Conservation (phyloP, 1,284 basidiomycete genomes). For the Chondrostereum purpureum region DNA sequence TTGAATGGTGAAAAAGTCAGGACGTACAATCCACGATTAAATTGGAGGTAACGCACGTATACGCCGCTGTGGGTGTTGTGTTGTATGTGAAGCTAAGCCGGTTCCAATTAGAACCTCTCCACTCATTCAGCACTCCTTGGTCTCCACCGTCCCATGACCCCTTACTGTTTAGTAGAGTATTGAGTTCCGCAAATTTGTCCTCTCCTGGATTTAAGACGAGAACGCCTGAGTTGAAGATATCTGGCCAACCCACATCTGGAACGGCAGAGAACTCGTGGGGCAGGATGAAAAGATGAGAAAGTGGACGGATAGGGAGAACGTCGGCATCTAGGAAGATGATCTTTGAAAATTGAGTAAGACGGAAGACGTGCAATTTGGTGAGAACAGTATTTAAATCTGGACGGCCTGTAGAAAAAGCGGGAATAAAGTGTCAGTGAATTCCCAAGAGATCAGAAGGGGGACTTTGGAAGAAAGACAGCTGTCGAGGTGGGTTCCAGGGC, state of each 20-base stretch:
- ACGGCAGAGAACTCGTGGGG: slow-evolving; percentile 80
- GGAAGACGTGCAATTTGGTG: slow-evolving; percentile 94
- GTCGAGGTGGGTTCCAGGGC: neutral
- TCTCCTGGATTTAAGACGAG: slow-evolving; percentile 81
- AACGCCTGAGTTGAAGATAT: slow-evolving; percentile 97
- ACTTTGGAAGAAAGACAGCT: neutral
- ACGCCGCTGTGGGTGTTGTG: slow-evolving; percentile 94
- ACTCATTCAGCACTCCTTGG: slow-evolving; percentile 94
- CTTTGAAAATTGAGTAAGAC: slow-evolving; percentile 81
- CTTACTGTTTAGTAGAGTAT: slow-evolving; percentile 59
- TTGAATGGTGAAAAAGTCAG: too few species aligned
- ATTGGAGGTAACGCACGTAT: slow-evolving; percentile 66
- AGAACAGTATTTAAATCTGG: slow-evolving; percentile 88
- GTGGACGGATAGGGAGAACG: slow-evolving; percentile 80
- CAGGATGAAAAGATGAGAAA: slow-evolving; percentile 83
- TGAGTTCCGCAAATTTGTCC: slow-evolving; percentile 76
- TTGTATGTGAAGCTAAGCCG: slow-evolving; percentile 95
- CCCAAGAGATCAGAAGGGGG: slow-evolving; percentile 1
- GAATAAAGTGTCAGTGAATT: slow-evolving; percentile 1
- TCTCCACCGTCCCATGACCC: slow-evolving; percentile 97
- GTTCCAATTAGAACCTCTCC: slow-evolving; percentile 83
- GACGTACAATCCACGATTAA: slow-evolving; percentile 16
- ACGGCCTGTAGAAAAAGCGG: slow-evolving; percentile 60
- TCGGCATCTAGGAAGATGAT: slow-evolving; percentile 96
- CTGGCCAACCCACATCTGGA: slow-evolving; percentile 97